Evolutionary conservation across 2,329 filamentous ascomycete genomes (phyloP), one percentile per base, ranked within the genome.

Genomic region (Phialophora macrospora): DNA sequence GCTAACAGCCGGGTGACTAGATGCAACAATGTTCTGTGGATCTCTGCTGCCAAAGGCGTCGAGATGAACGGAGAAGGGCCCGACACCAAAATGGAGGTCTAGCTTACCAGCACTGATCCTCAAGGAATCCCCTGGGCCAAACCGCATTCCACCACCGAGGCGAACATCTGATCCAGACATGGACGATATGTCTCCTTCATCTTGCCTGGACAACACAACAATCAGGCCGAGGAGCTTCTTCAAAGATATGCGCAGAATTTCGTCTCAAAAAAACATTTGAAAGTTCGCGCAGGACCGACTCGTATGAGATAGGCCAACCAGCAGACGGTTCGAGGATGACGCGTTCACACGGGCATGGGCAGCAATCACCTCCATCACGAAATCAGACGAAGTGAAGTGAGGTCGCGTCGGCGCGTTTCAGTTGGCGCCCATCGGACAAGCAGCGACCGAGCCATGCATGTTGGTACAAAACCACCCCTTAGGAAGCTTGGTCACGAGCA

Each of bases 11-110:
- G 57, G 60, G 24, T 63, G 11, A 32, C 38, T 66, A 67, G 91
- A 76, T 96, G 93, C 81, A 98, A 98, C 81, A 98, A 98, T 76
- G 94, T 98, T n/a, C 84, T 98, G 55, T 98, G 92, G 90, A 94
- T 98, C 74, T 85, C 84, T 41, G 83, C 82, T 49, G 83, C 83
- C 28, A 82, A 84, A 52, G 80, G 80, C 56, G 80, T 83, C 64
- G 79, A 81, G 70, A 81, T 79, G 80, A 81, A 73, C 49, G 71
- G 71, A 6, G 67, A 72, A 52, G 60, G 65, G 44, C 55, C 56
- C 12, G 72, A 73, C 60, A 66, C 68, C 17, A 73, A 73, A 49
- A 73, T 73, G 72, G 72, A 72, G 60, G 71, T 63, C 38, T 72
- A 67, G 65, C 38, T 51, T 26, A 44, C 30, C 17, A 56, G 30